phyloP scores from a whole-genome alignment of 176 grass and related monocot genomes.

The Oryza meyeriana region DNA sequence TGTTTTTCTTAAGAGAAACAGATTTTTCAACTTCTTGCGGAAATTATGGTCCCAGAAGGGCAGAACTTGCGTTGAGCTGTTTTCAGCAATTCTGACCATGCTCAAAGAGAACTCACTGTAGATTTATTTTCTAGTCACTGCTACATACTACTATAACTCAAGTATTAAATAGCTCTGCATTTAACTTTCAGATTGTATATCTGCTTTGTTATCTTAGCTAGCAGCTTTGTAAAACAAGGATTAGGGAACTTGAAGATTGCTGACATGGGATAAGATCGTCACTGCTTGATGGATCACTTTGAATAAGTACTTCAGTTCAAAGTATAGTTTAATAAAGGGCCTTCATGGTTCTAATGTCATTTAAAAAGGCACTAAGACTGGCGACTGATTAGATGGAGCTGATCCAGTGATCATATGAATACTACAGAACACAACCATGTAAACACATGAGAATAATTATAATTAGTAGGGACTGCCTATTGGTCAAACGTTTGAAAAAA shows the following conservation, averaged over 20 bases:
- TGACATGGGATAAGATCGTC: not conserved
- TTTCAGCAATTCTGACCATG: not conserved
- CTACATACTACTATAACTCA: not conserved
- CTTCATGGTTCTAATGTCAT: not conserved
- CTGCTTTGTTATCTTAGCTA: not conserved
- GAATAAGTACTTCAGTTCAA: slow-evolving; percentile 9
- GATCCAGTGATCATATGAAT: not conserved
- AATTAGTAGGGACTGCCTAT: no score
- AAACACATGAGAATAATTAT: not conserved
- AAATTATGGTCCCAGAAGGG: not conserved
- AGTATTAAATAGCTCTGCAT: not conserved
- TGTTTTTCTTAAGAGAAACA: not conserved
- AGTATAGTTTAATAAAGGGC: not conserved
- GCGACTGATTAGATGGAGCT: not conserved
- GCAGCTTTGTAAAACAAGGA: not conserved
- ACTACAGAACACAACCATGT: not conserved
- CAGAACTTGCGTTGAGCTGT: not conserved
- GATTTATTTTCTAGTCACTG: not conserved
- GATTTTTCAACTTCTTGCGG: not conserved
- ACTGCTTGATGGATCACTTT: not conserved
- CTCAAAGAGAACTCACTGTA: not conserved
- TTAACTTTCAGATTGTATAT: not conserved
- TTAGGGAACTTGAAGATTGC: not conserved
- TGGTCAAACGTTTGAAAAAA: no score
- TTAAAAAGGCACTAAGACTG: not conserved